Conservation (phyloP, 2,329 filamentous ascomycete genomes). For the Paecilomyces sp. region DNA sequence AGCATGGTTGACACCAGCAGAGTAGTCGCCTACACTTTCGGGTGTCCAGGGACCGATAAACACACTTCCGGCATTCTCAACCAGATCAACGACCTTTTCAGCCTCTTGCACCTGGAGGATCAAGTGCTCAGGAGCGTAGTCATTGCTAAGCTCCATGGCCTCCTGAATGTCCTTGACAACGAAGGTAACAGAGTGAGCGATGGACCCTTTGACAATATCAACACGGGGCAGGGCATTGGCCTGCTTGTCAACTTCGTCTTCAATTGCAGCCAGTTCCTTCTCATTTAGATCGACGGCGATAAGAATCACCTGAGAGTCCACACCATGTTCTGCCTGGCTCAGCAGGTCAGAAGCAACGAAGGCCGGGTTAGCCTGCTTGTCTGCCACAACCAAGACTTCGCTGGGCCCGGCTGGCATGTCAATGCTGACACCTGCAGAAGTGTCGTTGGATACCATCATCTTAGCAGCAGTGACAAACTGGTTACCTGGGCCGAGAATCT, state of each 20-base stretch:
- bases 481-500: conserved; percentile 95
- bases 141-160: conserved; percentile 77
- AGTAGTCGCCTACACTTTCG: conserved; percentile 96
- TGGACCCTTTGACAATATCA: conserved; percentile 84
- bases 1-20: conserved; percentile 94
- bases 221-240: conserved; percentile 81
- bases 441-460: conserved; percentile 97
- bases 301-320: conserved; percentile 90
- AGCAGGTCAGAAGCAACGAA: conserved; percentile 94
- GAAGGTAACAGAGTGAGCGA: conserved; percentile 86
- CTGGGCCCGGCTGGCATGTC: conserved; percentile 98
- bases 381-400: conserved; percentile 92
- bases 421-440: conserved; percentile 87
- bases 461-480: conserved; percentile 98
- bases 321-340: conserved; percentile 92
- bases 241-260: conserved; percentile 83
- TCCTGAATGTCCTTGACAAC: conserved; percentile 63
- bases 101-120: conserved; percentile 84
- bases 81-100: conserved; percentile 63
- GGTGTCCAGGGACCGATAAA: conserved; percentile 96
- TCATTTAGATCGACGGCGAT: conserved; percentile 77
- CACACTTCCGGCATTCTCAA: conserved; percentile 91
- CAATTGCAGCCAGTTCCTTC: conserved; percentile 68
- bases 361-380: conserved; percentile 77
- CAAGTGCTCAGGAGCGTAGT: conserved; percentile 92